Evolutionary conservation across 345 rosid genomes (phyloP).

Genomic region (Hevea brasiliensis): DNA sequence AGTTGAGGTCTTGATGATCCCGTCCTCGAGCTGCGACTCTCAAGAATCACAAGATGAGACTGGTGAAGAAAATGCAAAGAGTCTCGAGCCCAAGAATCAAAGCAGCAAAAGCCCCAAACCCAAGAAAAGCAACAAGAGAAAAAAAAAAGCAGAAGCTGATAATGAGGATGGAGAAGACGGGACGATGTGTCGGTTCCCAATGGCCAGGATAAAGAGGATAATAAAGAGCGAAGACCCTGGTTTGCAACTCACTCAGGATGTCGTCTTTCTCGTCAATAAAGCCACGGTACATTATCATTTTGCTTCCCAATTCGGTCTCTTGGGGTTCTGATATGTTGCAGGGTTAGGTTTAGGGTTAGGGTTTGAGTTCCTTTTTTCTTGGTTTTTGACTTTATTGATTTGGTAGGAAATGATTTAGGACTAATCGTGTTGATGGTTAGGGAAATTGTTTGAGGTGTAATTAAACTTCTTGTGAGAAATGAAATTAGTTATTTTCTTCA

Average conservation of each 20-base stretch:
- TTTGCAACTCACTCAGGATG: conserved; percentile 49
- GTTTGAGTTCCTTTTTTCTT: neutral
- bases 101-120: conserved; percentile 3
- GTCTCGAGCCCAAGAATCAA: neutral
- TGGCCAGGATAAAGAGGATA: conserved; percentile 69
- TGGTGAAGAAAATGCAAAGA: neutral
- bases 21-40: conserved; percentile 16
- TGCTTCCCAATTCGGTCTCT: neutral
- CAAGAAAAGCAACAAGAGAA: conserved; percentile 15
- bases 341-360: conserved; percentile 10
- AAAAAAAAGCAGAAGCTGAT: neutral
- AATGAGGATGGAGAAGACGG: conserved; percentile 36
- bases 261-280: conserved; percentile 71
- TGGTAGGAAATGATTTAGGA: neutral
- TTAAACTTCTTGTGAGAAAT: neutral
- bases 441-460: neutral
- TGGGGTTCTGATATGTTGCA: neutral
- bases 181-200: conserved; percentile 55
- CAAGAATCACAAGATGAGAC: neutral
- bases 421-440: neutral
- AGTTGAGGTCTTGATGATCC: neutral
- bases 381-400: neutral
- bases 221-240: conserved; percentile 48
- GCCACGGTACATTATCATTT: conserved; percentile 52
- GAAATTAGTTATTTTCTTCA: neutral